phyloP scores from a whole-genome alignment of 1,284 basidiomycete species.

The Cryptococcus sp. region DNA sequence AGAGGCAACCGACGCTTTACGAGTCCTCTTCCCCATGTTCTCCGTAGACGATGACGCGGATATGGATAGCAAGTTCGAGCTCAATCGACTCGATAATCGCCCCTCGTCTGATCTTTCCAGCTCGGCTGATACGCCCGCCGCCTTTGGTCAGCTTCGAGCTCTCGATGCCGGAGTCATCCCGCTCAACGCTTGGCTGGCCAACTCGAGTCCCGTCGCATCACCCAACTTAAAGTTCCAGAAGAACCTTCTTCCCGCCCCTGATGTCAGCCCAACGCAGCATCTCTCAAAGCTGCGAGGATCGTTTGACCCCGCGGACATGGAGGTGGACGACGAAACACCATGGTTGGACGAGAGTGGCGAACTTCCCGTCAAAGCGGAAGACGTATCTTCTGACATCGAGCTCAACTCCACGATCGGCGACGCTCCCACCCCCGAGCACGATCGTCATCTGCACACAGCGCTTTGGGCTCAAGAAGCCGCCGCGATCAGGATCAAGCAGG shows the following conservation, averaged over 20 bases:
- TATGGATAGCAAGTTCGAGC: constrained; percentile 18
- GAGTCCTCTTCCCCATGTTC: constrained; percentile 41
- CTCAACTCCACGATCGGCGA: constrained; percentile 38
- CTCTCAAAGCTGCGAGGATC: constrained; percentile 28
- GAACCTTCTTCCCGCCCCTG: constrained; percentile 18
- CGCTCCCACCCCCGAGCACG: constrained; percentile 41
- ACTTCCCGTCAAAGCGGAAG: constrained; percentile 45
- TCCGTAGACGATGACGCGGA: constrained; percentile 26
- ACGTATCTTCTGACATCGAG: constrained; percentile 42
- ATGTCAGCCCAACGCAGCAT: constrained; percentile 40
- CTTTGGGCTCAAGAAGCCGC: constrained; percentile 45
- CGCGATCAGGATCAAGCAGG: constrained; percentile 40
- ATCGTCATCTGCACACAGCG: constrained; percentile 41
- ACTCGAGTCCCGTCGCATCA: constrained; percentile 41
- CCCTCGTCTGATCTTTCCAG: constrained; percentile 32
- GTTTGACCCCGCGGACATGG: constrained; percentile 37
- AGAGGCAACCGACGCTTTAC: constrained; percentile 46
- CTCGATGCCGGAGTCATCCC: constrained; percentile 29
- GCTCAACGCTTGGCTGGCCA: constrained; percentile 34
- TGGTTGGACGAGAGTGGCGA: constrained; percentile 47
- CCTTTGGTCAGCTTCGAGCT: constrained; percentile 33
- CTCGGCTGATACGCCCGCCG: constrained; percentile 28
- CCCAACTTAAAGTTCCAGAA: constrained; percentile 26
- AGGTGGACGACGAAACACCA: constrained; percentile 33
- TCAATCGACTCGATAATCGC: constrained; percentile 39